Evolutionary conservation across 2,329 filamentous ascomycete genomes (phyloP).

Genomic region (Harringtonia lauricola): DNA sequence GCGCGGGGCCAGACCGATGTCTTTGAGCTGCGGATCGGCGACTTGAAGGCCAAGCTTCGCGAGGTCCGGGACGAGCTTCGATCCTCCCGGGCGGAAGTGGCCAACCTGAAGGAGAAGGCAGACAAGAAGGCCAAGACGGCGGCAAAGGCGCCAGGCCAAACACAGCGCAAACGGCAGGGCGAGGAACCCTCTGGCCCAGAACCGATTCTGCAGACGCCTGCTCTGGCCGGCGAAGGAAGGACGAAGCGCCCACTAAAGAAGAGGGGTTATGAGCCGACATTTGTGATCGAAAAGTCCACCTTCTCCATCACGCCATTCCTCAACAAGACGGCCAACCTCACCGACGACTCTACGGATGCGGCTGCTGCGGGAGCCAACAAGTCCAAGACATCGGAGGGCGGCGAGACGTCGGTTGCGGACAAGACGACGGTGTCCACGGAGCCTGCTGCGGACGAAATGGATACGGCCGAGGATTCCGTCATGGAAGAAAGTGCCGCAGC

Average conservation of each 20-base stretch:
- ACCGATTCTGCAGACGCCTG: conserved; percentile 35
- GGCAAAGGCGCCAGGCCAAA: conserved; percentile 15
- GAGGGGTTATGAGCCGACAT: conserved; percentile 41
- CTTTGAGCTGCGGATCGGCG: conserved; percentile 60
- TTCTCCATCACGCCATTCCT: conserved; percentile 94
- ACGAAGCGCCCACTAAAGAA: conserved; percentile 40
- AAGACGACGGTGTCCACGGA: not conserved
- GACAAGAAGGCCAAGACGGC: conserved; percentile 17
- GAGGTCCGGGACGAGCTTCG: conserved; percentile 64
- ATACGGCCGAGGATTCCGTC: conserved; percentile 10
- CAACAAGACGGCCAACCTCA: conserved; percentile 50
- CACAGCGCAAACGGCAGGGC: conserved; percentile 32
- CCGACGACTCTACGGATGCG: conserved; percentile 22
- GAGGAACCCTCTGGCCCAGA: conserved; percentile 35
- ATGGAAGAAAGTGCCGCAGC: conserved; percentile 4
- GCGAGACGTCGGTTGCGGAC: not conserved
- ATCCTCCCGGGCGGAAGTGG: conserved; percentile 36
- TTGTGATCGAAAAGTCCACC: conserved; percentile 73
- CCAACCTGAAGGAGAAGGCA: conserved; percentile 25
- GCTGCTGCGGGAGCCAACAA: conserved; percentile 1
- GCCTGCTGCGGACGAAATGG: conserved; percentile 9
- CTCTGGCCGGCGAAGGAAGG: conserved; percentile 15
- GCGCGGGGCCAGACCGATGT: conserved; percentile 51
- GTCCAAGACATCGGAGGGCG: conserved; percentile 1
- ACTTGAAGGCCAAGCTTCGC: conserved; percentile 58